phyloP scores from a whole-genome alignment of 2,329 filamentous ascomycete species.

The Beauveria sp. region DNA sequence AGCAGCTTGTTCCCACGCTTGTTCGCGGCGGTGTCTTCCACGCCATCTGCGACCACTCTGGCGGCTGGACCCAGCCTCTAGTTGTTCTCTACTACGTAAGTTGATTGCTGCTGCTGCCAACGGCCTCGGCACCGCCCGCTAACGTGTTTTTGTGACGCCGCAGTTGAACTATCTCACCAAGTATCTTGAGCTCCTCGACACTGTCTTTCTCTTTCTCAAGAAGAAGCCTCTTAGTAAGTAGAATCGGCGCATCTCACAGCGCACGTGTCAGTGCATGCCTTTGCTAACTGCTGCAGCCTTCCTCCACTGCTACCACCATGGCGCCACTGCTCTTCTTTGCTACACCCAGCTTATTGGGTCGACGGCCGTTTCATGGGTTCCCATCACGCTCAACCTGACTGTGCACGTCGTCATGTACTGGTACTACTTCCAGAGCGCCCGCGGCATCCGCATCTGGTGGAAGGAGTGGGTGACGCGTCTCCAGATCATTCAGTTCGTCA shows the following conservation, averaged over 20 bases:
- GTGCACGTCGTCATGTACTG: constrained; percentile 99
- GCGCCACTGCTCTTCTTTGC: constrained; percentile 92
- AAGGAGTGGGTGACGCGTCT: constrained; percentile 99
- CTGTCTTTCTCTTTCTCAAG: constrained; percentile 95
- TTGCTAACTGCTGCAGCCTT: constrained; percentile 50
- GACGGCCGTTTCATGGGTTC: constrained; percentile 91
- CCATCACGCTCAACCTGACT: constrained; percentile 83
- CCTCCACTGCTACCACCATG: constrained; percentile 98
- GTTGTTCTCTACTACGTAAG: constrained; percentile 95
- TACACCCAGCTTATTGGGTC: constrained; percentile 93
- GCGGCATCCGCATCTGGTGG: constrained; percentile 96
- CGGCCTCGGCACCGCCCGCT: background rate
- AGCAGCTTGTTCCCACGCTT: constrained; percentile 82
- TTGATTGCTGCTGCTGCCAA: background rate
- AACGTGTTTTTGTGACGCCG: background rate
- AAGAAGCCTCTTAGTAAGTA: constrained; percentile 81
- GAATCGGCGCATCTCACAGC: background rate
- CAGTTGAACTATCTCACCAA: constrained; percentile 98
- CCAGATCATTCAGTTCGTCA: constrained; percentile 94
- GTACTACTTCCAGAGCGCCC: constrained; percentile 99
- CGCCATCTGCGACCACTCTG: constrained; percentile 70
- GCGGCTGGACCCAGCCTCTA: constrained; percentile 89
- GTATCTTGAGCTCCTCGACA: constrained; percentile 92
- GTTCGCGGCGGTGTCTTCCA: constrained; percentile 77
- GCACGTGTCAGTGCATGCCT: background rate